These are phyloP conservation scores for Calonectria ilicicola DNA, from an alignment of 2,329 filamentous ascomycete species.

Conservation along the genomic window DNA sequence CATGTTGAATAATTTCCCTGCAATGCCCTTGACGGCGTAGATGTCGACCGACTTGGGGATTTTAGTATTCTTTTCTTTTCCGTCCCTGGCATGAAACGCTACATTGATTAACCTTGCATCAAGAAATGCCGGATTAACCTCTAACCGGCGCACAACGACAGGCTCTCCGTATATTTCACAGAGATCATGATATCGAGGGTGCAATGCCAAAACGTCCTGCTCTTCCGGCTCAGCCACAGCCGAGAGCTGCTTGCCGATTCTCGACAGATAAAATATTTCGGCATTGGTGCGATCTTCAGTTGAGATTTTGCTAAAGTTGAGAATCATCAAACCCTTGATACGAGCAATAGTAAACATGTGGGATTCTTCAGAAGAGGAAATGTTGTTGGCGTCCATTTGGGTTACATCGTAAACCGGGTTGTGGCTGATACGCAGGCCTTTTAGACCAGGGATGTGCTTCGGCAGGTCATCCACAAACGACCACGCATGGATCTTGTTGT, in stretches of 20 bases:
- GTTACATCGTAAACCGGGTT: conserved; percentile 82
- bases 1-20: conserved; percentile 76
- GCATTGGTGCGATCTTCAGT: conserved; percentile 84
- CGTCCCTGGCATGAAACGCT: conserved; percentile 55
- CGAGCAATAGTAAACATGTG: conserved; percentile 91
- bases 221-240: conserved; percentile 66
- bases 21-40: conserved; percentile 84
- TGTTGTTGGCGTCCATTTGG: conserved; percentile 51
- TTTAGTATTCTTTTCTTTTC: conserved; percentile 51
- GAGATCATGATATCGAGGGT: conserved; percentile 80
- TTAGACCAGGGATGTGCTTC: conserved; percentile 77
- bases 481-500: conserved; percentile 79
- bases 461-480: conserved; percentile 78
- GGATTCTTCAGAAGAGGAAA: conserved; percentile 77
- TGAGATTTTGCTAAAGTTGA: conserved; percentile 82
- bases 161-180: conserved; percentile 83
- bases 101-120: conserved; percentile 82
- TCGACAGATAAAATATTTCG: conserved; percentile 91
- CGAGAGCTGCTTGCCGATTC: conserved; percentile 82
- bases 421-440: conserved; percentile 81
- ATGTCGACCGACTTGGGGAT: conserved; percentile 84
- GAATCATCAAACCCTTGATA: conserved; percentile 71
- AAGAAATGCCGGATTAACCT: conserved; percentile 81
- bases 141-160: conserved; percentile 65
- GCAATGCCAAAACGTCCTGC: conserved; percentile 67